These are phyloP conservation scores for Diutina neorugosa DNA, from an alignment of 1,139 yeast genomes.

Conservation along the genomic window DNA sequence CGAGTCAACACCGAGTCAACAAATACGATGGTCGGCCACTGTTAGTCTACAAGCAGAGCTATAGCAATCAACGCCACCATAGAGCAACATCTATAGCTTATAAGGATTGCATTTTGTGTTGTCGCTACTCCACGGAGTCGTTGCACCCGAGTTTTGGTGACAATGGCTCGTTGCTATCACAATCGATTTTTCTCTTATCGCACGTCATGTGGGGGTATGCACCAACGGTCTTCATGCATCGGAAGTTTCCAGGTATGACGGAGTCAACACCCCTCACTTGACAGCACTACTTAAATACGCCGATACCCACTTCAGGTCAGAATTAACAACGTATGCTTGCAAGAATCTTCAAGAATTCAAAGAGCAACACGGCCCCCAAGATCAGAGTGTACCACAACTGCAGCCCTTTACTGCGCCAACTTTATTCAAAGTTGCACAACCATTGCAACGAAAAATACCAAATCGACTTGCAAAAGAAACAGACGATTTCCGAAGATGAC, in stretches of 20 bases:
- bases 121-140: neutral
- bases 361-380: neutral
- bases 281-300: neutral
- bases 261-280: neutral
- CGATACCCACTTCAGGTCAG: neutral
- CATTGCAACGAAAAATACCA: slow-evolving; percentile 1
- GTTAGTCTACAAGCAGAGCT: neutral
- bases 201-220: neutral
- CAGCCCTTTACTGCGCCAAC: slow-evolving; percentile 1
- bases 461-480: slow-evolving; percentile 1
- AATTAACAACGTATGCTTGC: neutral
- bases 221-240: neutral
- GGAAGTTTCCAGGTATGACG: neutral
- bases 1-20: neutral
- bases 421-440: slow-evolving; percentile 3
- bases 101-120: neutral
- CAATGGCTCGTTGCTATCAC: neutral
- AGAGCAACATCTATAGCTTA: neutral
- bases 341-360: neutral
- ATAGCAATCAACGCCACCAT: neutral
- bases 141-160: neutral
- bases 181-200: neutral
- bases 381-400: slow-evolving; percentile 4
- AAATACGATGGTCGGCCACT: neutral
- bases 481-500: neutral